Evolutionary conservation across 1,139 yeast genomes (phyloP), one percentile per base, ranked within the genome.

Genomic region (Geotrichum reessii): DNA sequence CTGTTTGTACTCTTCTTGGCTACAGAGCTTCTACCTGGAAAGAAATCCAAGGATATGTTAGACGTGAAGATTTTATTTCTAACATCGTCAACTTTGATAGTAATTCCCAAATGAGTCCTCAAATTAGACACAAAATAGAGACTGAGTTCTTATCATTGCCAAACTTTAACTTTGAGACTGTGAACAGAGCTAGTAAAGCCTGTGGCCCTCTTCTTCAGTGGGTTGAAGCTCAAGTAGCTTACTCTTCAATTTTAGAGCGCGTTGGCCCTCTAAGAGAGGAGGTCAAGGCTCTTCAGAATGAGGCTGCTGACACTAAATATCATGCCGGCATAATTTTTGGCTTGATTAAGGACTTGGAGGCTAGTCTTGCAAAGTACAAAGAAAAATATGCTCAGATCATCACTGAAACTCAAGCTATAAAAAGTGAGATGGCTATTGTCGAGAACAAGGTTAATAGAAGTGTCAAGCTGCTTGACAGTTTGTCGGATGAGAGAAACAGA

Each of bases 141-240:
- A 66, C 71, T 1, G 77, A 75, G 0, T 93, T 87, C 66, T 73
- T 92, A 27, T 74, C 85, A 0, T 74, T 85, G 58, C 80, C 85
- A 0, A 87, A 82, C 57, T 92, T 81, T 67, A 89, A 81, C 52
- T 87, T 75, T 66, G 93, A 86, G 57, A 74, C 86, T 0, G 97
- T 89, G 0, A 83, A 88, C 67, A 77, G 97, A 55, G 98, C 98
- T 2, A 87, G 96, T 73, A 90, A 88, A 68, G 97, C 98, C 0
- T 91, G 97, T 75, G 98, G 97, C 0, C 99, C 99, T 0, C 75
- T 93, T 53, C 71, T 88, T 31, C 86, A 85, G 63, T 93, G 99
- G 99, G 95, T 91, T 0, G 78, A 80, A 61, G 98, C 98, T 0
- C 98, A 93, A 64, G 77, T 91, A 25, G 76, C 78, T 5, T 92